A percentile compares a stretch with the other conserved stretches of the same genome.
Conservation (phyloP, 2,329 filamentous ascomycete genomes). For the Macrophomina phaseolina region DNA sequence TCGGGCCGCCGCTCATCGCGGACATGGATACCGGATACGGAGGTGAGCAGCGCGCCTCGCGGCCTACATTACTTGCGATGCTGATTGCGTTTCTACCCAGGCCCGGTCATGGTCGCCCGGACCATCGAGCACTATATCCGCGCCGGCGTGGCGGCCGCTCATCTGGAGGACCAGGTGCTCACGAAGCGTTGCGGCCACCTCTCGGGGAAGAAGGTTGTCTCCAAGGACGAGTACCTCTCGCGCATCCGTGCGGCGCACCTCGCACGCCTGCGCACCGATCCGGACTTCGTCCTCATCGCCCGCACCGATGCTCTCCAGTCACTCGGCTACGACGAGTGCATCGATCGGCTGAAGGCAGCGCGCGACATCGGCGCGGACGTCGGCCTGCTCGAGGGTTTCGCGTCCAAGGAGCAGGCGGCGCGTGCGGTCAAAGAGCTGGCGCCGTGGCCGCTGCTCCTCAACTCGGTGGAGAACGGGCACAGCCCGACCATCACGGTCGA, state of each 20-base stretch:
- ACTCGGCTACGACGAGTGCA: conserved; percentile 62
- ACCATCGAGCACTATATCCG: conserved; percentile 59
- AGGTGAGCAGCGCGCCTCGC: conserved; percentile 45
- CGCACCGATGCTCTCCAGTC: conserved; percentile 66
- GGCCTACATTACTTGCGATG: conserved; percentile 42
- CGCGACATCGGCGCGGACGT: conserved; percentile 64
- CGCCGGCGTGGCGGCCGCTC: conserved; percentile 63
- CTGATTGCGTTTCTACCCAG: conserved; percentile 52
- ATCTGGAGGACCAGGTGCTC: conserved; percentile 68
- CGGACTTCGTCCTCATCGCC: conserved; percentile 69
- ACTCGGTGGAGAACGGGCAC: conserved; percentile 63
- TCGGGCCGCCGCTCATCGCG: conserved; percentile 63
- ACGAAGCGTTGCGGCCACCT: conserved; percentile 72
- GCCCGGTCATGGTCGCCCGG: conserved; percentile 37
- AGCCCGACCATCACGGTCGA: conserved; percentile 59
- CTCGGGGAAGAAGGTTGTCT: conserved; percentile 65
- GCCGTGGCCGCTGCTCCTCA: conserved; percentile 60
- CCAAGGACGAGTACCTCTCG: conserved; percentile 55
- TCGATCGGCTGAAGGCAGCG: conserved; percentile 58
- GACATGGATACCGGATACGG: conserved; percentile 55
- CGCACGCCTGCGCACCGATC: conserved; percentile 55
- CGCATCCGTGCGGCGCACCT: conserved; percentile 63
- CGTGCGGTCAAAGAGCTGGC: conserved; percentile 55
- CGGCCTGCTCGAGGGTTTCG: conserved; percentile 65
- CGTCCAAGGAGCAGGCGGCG: conserved; percentile 56